Evolutionary conservation across 345 rosid genomes (phyloP).

Genomic region (Boechera stricta): DNA sequence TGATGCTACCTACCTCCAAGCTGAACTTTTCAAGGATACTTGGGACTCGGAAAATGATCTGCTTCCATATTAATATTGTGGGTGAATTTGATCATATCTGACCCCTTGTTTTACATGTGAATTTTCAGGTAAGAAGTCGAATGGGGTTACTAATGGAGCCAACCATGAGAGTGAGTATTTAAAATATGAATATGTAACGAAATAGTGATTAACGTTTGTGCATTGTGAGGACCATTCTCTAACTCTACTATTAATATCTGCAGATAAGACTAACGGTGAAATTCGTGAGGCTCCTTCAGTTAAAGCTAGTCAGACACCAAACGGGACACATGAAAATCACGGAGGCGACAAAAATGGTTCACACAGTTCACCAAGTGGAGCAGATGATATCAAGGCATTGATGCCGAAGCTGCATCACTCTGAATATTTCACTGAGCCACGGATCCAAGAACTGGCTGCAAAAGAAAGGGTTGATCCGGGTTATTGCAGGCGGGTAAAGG

Average conservation of each 20-base stretch:
- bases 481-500: conserved; percentile 70
- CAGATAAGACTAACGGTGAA: conserved; percentile 56
- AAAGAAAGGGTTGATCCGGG: conserved; percentile 87
- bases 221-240: conserved; percentile 9
- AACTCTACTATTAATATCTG: conserved; percentile 23
- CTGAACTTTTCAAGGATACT: neutral
- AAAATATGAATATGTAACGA: neutral
- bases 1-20: neutral
- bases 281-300: conserved; percentile 43
- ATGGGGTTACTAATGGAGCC: conserved; percentile 51
- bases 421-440: conserved; percentile 93
- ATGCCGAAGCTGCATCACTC: conserved; percentile 86
- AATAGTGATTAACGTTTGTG: conserved; percentile 16
- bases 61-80: neutral
- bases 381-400: conserved; percentile 85
- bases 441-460: conserved; percentile 90
- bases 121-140: conserved; percentile 50
- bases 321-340: conserved; percentile 59
- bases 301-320: conserved; percentile 56
- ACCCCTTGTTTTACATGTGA: conserved; percentile 21
- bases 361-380: conserved; percentile 63
- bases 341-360: conserved; percentile 55
- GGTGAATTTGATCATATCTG: conserved; percentile 15
- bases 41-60: neutral
- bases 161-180: conserved; percentile 52